phyloP scores from a whole-genome alignment of 1,284 basidiomycete species.

The Trichosporon asahii region DNA sequence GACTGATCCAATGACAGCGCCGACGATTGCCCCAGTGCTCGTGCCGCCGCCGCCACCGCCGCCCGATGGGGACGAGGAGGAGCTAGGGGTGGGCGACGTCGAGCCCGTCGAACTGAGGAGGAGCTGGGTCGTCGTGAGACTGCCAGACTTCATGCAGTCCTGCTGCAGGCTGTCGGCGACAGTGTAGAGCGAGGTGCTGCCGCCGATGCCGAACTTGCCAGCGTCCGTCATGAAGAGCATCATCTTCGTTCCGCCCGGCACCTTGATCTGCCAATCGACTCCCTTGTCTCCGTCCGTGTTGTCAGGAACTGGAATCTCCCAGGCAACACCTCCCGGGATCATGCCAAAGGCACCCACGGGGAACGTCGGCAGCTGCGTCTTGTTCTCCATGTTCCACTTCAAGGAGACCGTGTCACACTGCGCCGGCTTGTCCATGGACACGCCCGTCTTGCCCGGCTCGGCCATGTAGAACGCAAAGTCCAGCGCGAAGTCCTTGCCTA shows the following conservation, averaged over 20 bases:
- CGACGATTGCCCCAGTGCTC: conserved; percentile 16
- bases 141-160: conserved; percentile 32
- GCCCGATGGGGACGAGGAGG: background rate
- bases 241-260: conserved; percentile 36
- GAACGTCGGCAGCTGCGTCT: conserved; percentile 15
- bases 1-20: conserved; percentile 18
- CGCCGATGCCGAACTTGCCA: conserved; percentile 40
- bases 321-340: conserved; percentile 41
- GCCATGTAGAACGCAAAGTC: conserved; percentile 41
- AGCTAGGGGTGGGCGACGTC: background rate
- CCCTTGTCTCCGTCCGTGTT: background rate
- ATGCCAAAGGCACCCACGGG: conserved; percentile 41
- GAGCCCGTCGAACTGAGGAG: background rate
- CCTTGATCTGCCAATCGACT: conserved; percentile 39
- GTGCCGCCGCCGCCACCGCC: background rate
- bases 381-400: conserved; percentile 35
- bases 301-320: conserved; percentile 34
- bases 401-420: conserved; percentile 36
- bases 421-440: conserved; percentile 27
- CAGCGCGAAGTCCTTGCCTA: conserved; percentile 21
- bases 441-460: conserved; percentile 7
- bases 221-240: conserved; percentile 43
- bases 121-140: conserved; percentile 19
- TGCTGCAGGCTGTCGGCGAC: conserved; percentile 27
- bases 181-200: conserved; percentile 33